Conservation (phyloP, 805 yeast genomes). For the Jamesozyma lodderae region DNA sequence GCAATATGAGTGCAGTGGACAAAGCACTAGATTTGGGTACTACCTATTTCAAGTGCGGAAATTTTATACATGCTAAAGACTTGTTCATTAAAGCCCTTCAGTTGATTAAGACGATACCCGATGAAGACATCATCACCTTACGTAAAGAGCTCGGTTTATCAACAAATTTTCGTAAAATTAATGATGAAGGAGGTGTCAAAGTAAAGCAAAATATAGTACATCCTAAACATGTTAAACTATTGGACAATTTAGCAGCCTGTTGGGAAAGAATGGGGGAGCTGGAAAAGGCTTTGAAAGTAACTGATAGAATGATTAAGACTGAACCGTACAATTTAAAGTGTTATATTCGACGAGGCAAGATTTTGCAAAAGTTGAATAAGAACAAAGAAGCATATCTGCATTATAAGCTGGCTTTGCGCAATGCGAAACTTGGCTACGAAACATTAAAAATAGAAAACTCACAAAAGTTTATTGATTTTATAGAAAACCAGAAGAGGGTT, state of each 20-base stretch:
- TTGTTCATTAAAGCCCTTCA: conserved; percentile 23
- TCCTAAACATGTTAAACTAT: conserved; percentile 19
- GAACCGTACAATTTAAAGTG: conserved; percentile 25
- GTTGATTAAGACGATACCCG: conserved; percentile 19
- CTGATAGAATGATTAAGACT: conserved; percentile 14
- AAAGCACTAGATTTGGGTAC: conserved; percentile 25
- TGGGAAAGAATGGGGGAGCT: conserved; percentile 23
- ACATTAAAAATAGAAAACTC: conserved; percentile 10
- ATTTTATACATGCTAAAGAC: conserved; percentile 20
- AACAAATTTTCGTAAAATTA: conserved; percentile 3
- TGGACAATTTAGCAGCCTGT: conserved; percentile 24
- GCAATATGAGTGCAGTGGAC: conserved; percentile 14
- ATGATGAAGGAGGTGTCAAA: not conserved
- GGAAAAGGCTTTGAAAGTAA: conserved; percentile 16
- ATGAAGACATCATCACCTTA: conserved; percentile 11
- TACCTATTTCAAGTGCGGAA: conserved; percentile 18
- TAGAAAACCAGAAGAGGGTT: conserved; percentile 12
- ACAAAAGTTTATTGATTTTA: conserved; percentile 8
- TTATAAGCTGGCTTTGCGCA: conserved; percentile 15
- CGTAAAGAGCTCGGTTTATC: conserved; percentile 5
- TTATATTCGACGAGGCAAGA: conserved; percentile 22
- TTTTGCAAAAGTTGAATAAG: conserved; percentile 15
- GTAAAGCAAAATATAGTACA: conserved; percentile 8
- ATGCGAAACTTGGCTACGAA: conserved; percentile 8
- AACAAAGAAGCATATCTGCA: conserved; percentile 16